phyloP scores from a whole-genome alignment of 495 filamentous ascomycete genomes.

The Viridothelium virens region DNA sequence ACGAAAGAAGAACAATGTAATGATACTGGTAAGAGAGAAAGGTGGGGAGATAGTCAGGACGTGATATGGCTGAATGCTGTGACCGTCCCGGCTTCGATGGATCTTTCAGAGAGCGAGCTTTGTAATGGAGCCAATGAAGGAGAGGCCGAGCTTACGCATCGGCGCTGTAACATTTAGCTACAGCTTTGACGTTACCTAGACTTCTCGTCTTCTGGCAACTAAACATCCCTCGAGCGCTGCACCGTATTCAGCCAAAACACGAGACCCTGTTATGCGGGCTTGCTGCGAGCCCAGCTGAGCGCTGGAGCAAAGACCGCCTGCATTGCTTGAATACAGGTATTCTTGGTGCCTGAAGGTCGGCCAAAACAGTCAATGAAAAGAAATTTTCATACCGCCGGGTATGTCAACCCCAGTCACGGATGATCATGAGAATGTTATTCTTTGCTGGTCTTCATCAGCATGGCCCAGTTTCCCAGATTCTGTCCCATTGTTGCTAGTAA shows the following conservation, averaged over 20 bases:
- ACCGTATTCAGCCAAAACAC: not conserved
- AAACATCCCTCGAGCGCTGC: not conserved
- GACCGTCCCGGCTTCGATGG: not conserved
- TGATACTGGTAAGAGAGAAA: not conserved
- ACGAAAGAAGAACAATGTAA: not conserved
- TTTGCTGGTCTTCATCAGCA: no score
- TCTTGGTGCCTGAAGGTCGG: no score
- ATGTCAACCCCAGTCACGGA: no score
- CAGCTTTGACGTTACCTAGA: not conserved
- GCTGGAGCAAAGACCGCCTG: no score
- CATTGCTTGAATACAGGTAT: no score
- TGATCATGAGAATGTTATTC: no score
- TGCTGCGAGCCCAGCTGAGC: no score
- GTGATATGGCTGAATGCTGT: not conserved
- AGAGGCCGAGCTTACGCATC: not conserved
- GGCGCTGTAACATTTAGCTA: not conserved
- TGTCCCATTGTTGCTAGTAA: no score
- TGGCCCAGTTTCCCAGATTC: no score
- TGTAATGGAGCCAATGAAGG: not conserved
- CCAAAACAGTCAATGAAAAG: no score
- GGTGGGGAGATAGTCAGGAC: not conserved
- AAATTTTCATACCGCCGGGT: no score
- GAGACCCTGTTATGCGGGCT: not conserved
- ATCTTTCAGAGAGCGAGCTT: not conserved
- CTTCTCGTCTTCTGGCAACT: not conserved